phyloP scores from a whole-genome alignment of 202 grass and related monocot species.

The Panicum hallii region DNA sequence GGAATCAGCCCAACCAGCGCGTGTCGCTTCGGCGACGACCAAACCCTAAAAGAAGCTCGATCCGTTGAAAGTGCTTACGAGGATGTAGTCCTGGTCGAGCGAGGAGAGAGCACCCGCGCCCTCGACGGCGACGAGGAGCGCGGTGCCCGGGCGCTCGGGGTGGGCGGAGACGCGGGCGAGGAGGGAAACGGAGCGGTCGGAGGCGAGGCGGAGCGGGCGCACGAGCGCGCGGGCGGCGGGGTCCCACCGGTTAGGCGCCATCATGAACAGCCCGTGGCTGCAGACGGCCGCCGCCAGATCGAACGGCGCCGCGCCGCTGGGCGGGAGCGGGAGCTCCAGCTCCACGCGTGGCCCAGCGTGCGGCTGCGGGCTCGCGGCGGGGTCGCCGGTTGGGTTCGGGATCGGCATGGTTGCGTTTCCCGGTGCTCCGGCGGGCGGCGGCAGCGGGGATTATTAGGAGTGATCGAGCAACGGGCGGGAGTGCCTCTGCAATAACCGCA shows the following conservation, averaged over 20 bases:
- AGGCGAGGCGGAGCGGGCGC: slow-evolving; percentile 80
- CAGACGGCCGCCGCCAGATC: slow-evolving; percentile 79
- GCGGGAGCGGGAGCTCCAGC: slow-evolving; percentile 42
- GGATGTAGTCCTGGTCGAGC: slow-evolving; percentile 59
- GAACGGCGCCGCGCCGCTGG: slow-evolving; percentile 47
- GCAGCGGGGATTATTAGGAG: background rate
- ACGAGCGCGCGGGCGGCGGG: slow-evolving; percentile 55
- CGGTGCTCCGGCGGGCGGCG: background rate
- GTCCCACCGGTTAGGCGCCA: slow-evolving; percentile 88
- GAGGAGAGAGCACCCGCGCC: slow-evolving; percentile 51
- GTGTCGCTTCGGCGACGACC: background rate
- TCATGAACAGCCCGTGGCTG: slow-evolving; percentile 96
- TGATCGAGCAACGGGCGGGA: background rate
- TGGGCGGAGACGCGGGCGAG: slow-evolving; percentile 57
- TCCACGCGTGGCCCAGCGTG: slow-evolving; percentile 18
- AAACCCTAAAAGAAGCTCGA: background rate
- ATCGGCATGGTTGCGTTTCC: background rate
- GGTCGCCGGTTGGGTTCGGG: background rate
- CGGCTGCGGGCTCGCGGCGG: background rate
- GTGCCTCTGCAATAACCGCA: no score
- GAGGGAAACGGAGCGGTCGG: slow-evolving; percentile 51
- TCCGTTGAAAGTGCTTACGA: slow-evolving; percentile 34
- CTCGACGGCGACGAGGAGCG: slow-evolving; percentile 63
- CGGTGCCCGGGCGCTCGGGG: slow-evolving; percentile 34
- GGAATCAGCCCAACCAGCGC: background rate